Evolutionary conservation across 169 alveolate genomes (phyloP), one percentile per base, ranked within the genome.

Genomic region (Cryptosporidium baileyi): DNA sequence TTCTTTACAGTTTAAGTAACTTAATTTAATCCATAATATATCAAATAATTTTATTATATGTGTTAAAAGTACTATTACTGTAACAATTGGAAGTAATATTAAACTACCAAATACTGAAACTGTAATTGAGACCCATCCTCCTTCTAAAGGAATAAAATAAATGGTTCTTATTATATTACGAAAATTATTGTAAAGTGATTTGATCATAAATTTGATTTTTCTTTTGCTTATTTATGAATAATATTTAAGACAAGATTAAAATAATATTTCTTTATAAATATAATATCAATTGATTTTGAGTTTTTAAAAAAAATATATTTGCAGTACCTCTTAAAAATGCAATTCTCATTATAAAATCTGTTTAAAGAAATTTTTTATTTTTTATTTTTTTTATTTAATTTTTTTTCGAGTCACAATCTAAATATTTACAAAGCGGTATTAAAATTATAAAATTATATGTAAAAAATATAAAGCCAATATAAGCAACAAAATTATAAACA

Each of bases 111-210:
- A 6, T 28, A 74, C 41, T 38, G 85, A 74, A 9, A 74, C 26
- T 32, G 49, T 9, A 19, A 74, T 61, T 24, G 85, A 74, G 6
- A 51, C 15, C 85, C 85, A 74, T n/a, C 85, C 85, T 54, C 61
- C 67, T 4, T 57, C 74, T 6, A 51, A 26, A 24, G 85, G 85
- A 51, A 74, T 59, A 36, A 74, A 57, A 34, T 74, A 74, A 3
- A 74, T 61, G 0, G 65, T 51, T 26, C 43, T 74, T 0, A 74
- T 36, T 19, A 26, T n/a, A n/a, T n/a, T n/a, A n/a, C n/a, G n/a
- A n/a, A n/a, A n/a, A n/a, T n/a, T n/a, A n/a, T n/a, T n/a, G n/a
- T n/a, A n/a, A n/a, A n/a, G n/a, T n/a, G n/a, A n/a, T n/a, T n/a
- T n/a, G n/a, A n/a, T n/a, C n/a, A n/a, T n/a, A n/a, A n/a, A n/a